phyloP scores from a whole-genome alignment of 73 alveolate genomes.

The Effrenium voratum region DNA sequence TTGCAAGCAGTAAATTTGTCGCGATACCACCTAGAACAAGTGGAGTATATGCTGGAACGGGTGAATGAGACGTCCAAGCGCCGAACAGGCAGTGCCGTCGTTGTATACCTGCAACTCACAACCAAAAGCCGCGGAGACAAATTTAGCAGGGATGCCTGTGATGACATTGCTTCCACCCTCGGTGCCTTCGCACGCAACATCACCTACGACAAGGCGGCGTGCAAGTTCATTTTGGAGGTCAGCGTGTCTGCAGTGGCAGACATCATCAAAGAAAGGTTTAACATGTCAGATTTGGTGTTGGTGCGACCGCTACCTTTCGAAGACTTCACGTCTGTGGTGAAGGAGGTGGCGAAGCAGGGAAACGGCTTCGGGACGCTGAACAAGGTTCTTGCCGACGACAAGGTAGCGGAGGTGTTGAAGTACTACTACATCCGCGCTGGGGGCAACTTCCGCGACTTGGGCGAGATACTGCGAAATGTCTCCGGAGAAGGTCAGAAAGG shows the following conservation, averaged over 20 bases:
- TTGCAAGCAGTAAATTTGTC: slow-evolving; percentile 12
- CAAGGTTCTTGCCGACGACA: no score
- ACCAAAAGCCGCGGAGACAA: neutral
- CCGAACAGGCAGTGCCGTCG: neutral
- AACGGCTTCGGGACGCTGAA: no score
- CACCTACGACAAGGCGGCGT: slow-evolving; percentile 7
- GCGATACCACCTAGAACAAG: slow-evolving; percentile 1
- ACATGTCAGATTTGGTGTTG: neutral
- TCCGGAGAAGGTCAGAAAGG: neutral
- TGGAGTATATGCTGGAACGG: neutral
- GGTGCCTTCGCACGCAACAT: slow-evolving; percentile 32
- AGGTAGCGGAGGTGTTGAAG: no score
- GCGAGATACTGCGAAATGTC: neutral
- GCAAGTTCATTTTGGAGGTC: slow-evolving; percentile 1
- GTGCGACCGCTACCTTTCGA: neutral
- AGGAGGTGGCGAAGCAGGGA: slow-evolving; percentile 41
- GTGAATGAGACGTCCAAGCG: neutral
- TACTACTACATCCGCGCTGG: no score
- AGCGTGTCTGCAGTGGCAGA: slow-evolving; percentile 28
- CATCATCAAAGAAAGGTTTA: neutral
- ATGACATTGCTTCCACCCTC: neutral
- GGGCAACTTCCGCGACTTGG: slow-evolving; percentile 46
- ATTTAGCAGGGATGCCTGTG: slow-evolving; percentile 21
- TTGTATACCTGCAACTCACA: neutral
- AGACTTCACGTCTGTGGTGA: slow-evolving; percentile 29